Conservation (phyloP, 2,329 filamentous ascomycete species). For the Phialocephala sp. region DNA sequence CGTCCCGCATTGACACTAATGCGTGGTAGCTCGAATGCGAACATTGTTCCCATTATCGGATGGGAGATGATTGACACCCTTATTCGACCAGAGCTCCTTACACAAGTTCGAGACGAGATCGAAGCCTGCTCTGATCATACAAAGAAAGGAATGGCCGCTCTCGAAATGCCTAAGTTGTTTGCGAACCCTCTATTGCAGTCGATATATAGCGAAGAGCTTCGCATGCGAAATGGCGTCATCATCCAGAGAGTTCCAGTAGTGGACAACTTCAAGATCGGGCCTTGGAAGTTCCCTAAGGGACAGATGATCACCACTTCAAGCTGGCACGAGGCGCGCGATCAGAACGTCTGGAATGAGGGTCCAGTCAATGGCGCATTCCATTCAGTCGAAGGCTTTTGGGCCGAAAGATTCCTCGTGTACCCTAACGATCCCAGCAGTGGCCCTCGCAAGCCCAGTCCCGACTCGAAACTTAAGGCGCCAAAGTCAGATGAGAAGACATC, state of each 20-base stretch:
- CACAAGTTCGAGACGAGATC: slow-evolving; percentile 36
- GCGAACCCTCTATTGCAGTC: slow-evolving; percentile 43
- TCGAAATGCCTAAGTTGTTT: slow-evolving; percentile 29
- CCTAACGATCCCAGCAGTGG: slow-evolving; percentile 40
- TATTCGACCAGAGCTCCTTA: slow-evolving; percentile 31
- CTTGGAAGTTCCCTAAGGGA: slow-evolving; percentile 40
- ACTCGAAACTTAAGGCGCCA: neutral
- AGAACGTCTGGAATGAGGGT: slow-evolving; percentile 41
- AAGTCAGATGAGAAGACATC: slow-evolving; percentile 1
- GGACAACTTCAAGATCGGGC: slow-evolving; percentile 38
- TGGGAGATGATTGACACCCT: slow-evolving; percentile 41
- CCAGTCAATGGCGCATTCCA: slow-evolving; percentile 32
- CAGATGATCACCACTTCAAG: slow-evolving; percentile 37
- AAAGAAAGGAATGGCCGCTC: neutral
- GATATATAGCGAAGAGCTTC: slow-evolving; percentile 45
- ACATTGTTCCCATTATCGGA: slow-evolving; percentile 35
- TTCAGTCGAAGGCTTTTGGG: slow-evolving; percentile 44
- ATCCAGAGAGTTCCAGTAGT: slow-evolving; percentile 29
- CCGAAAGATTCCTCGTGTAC: slow-evolving; percentile 45
- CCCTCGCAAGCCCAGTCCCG: slow-evolving; percentile 31
- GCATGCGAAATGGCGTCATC: slow-evolving; percentile 35
- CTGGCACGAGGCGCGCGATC: slow-evolving; percentile 40
- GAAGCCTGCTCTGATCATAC: slow-evolving; percentile 22
- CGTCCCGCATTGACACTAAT: slow-evolving; percentile 14
- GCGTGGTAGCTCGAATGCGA: slow-evolving; percentile 34